A percentile compares a stretch with the other conserved stretches of the same genome.
phyloP scores from a whole-genome alignment of 1,139 yeast genomes.

The Sugiyamaella pinicola region DNA sequence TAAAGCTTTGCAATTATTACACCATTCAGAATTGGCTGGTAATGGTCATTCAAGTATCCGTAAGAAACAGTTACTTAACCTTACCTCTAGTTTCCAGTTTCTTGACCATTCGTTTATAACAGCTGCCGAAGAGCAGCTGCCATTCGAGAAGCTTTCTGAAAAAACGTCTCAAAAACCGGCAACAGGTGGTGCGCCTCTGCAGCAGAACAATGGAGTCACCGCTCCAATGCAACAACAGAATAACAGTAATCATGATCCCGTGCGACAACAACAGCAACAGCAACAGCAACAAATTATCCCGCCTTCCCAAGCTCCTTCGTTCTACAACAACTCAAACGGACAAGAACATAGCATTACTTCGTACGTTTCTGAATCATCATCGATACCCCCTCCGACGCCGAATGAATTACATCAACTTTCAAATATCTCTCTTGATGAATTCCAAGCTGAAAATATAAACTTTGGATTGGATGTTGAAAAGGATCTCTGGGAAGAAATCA shows the following conservation, averaged over 20 bases:
- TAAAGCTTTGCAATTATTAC: slow-evolving; percentile 69
- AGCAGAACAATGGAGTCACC: neutral
- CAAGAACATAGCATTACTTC: neutral
- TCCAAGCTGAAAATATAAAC: slow-evolving; percentile 21
- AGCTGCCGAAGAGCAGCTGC: slow-evolving; percentile 5
- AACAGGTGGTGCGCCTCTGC: neutral
- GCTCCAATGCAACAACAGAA: neutral
- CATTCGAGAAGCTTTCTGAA: neutral
- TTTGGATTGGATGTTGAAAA: slow-evolving; percentile 26
- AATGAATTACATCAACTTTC: slow-evolving; percentile 16
- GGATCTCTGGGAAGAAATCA: slow-evolving; percentile 34
- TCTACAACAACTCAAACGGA: neutral
- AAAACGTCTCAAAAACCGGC: neutral
- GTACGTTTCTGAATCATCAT: neutral
- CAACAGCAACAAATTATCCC: neutral
- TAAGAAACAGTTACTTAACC: slow-evolving; percentile 67
- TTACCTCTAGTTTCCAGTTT: slow-evolving; percentile 67
- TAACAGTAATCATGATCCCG: neutral
- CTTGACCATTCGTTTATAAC: slow-evolving; percentile 37
- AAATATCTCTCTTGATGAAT: slow-evolving; percentile 17
- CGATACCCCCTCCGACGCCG: slow-evolving; percentile 1
- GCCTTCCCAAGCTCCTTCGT: neutral
- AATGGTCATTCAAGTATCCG: slow-evolving; percentile 52
- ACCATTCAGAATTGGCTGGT: slow-evolving; percentile 78
- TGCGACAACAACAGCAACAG: neutral